These are phyloP conservation scores for Exophiala xenobiotica DNA, from an alignment of 2,329 filamentous ascomycete species.

Conservation along the genomic window DNA sequence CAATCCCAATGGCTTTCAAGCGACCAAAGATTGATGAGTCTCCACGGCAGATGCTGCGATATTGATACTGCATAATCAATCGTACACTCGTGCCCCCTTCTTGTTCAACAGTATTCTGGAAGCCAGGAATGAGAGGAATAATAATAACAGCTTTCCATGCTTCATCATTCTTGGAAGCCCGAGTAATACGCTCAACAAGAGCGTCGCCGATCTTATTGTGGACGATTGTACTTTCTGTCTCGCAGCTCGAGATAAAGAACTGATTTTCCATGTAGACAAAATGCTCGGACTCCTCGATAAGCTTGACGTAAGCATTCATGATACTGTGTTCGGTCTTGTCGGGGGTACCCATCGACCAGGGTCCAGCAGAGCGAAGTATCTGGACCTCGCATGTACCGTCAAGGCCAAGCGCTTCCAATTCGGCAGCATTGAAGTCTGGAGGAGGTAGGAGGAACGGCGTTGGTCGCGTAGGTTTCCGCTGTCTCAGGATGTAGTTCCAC, in stretches of 20 bases:
- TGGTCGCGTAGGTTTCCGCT: conserved; percentile 87
- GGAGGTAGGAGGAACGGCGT: conserved; percentile 91
- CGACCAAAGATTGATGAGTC: conserved; percentile 89
- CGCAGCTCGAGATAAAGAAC: conserved; percentile 93
- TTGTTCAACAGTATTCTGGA: conserved; percentile 92
- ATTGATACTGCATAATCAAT: conserved; percentile 95
- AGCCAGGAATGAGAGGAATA: conserved; percentile 96
- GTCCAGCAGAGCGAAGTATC: conserved; percentile 83
- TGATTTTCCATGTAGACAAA: conserved; percentile 99
- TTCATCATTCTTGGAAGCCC: conserved; percentile 78
- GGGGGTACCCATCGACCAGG: conserved; percentile 86
- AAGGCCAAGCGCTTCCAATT: conserved; percentile 82
- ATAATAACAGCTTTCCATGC: conserved; percentile 87
- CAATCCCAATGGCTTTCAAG: conserved; percentile 74
- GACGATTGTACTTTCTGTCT: conserved; percentile 82
- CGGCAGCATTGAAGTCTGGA: conserved; percentile 82
- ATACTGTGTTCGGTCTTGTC: conserved; percentile 90
- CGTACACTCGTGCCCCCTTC: conserved; percentile 93
- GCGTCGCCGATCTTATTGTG: conserved; percentile 93
- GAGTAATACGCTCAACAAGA: conserved; percentile 84
- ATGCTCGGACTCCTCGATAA: conserved; percentile 93
- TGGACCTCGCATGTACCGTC: conserved; percentile 96
- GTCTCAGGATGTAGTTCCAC: conserved; percentile 95
- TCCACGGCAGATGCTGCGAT: conserved; percentile 90
- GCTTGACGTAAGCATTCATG: conserved; percentile 89